Conservation (phyloP, 1,284 basidiomycete genomes). For the Termitomyces sp. region DNA sequence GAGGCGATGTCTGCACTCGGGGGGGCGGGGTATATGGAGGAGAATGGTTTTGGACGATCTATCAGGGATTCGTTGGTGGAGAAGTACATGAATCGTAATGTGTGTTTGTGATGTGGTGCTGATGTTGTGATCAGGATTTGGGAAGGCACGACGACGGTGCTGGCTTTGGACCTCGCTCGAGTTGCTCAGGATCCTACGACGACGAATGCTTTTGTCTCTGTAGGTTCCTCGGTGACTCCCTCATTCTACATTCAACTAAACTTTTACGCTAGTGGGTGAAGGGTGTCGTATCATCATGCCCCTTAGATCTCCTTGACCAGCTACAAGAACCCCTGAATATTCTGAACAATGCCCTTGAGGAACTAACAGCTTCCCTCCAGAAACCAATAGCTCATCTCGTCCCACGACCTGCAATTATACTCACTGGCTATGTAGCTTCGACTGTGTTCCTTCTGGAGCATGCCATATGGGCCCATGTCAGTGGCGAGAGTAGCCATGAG, state of each 20-base stretch:
- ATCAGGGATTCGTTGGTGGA: slow-evolving; percentile 66
- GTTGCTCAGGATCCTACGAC: slow-evolving; percentile 35
- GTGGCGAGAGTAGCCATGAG: slow-evolving; percentile 25
- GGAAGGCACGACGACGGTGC: slow-evolving; percentile 72
- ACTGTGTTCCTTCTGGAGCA: slow-evolving; percentile 60
- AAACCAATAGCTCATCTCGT: slow-evolving; percentile 39
- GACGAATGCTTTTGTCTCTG: slow-evolving; percentile 27
- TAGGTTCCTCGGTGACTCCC: slow-evolving; percentile 13
- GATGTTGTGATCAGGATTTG: slow-evolving; percentile 49
- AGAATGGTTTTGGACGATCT: slow-evolving; percentile 58
- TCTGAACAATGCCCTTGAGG: slow-evolving; percentile 33
- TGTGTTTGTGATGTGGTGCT: background rate
- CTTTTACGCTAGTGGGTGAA: slow-evolving; percentile 46
- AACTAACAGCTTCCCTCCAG: slow-evolving; percentile 31
- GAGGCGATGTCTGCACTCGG: slow-evolving; percentile 74
- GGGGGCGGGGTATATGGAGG: slow-evolving; percentile 82
- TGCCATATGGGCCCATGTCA: slow-evolving; percentile 48
- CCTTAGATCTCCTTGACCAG: slow-evolving; percentile 24
- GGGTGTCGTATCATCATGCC: slow-evolving; percentile 37
- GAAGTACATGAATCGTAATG: slow-evolving; percentile 34
- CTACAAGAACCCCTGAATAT: slow-evolving; percentile 25
- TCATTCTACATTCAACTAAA: background rate
- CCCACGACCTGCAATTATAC: slow-evolving; percentile 50
- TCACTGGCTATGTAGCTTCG: slow-evolving; percentile 50
- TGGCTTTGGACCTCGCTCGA: slow-evolving; percentile 63